A percentile compares a stretch with the other conserved stretches of the same genome.
Evolutionary conservation across 2,329 filamentous ascomycete genomes (phyloP).

Genomic region (Xylaria arbuscula): DNA sequence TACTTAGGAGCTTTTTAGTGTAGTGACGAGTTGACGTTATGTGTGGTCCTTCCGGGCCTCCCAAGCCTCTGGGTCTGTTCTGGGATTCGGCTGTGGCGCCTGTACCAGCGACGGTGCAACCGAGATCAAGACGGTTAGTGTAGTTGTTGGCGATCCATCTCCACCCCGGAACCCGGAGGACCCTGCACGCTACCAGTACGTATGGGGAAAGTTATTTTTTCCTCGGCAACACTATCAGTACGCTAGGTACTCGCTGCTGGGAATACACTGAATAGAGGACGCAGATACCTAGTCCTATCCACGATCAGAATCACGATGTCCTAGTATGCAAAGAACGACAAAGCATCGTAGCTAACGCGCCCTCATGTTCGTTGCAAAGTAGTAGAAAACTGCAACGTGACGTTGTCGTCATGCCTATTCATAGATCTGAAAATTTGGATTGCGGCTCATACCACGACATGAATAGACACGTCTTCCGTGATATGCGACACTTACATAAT

Average conservation of each 20-base stretch:
- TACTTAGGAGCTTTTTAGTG: background rate
- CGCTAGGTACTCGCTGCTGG: background rate
- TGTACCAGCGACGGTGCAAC: constrained; percentile 31
- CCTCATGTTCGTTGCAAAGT: constrained; percentile 15
- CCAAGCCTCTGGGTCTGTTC: constrained; percentile 34
- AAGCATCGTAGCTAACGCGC: constrained; percentile 11
- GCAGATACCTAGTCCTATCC: background rate
- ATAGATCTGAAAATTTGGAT: constrained; percentile 18
- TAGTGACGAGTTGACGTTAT: constrained; percentile 15
- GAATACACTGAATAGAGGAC: background rate
- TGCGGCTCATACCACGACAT: background rate
- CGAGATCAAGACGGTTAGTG: constrained; percentile 25
- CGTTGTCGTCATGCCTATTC: background rate
- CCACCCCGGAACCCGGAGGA: constrained; percentile 23
- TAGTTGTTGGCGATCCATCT: constrained; percentile 18
- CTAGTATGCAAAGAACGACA: constrained; percentile 1
- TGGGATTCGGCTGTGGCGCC: constrained; percentile 23
- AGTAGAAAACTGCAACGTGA: constrained; percentile 18
- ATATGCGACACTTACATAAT: constrained; percentile 22
- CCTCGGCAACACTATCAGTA: constrained; percentile 2
- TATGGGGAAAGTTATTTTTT: constrained; percentile 13
- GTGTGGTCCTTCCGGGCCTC: constrained; percentile 35
- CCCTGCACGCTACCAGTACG: background rate
- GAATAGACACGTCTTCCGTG: constrained; percentile 5
- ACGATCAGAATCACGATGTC: background rate